A percentile compares a stretch with the other conserved stretches of the same genome.
phyloP scores from a whole-genome alignment of 371 early-diverging fungal species.

The Actinomortierella ambigua region DNA sequence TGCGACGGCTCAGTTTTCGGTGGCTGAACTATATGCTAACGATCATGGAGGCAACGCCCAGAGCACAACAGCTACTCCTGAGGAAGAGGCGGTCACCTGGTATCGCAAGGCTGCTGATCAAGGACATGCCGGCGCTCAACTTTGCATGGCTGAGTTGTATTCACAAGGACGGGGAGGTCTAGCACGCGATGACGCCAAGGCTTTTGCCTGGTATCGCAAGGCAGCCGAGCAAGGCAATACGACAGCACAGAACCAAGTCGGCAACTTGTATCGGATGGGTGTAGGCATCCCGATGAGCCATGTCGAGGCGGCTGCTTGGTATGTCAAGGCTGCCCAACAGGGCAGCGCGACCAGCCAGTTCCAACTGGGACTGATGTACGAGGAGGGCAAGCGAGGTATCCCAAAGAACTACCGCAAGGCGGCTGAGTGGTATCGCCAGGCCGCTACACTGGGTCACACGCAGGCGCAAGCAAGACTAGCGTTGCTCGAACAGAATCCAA shows the following conservation, averaged over 20 bases:
- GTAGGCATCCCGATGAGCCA: slow-evolving; percentile 71
- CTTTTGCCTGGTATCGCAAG: slow-evolving; percentile 71
- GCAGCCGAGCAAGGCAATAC: slow-evolving; percentile 70
- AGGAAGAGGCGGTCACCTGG: slow-evolving; percentile 78
- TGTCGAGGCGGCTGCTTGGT: slow-evolving; percentile 72
- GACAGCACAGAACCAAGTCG: slow-evolving; percentile 83
- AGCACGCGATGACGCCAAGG: slow-evolving; percentile 63
- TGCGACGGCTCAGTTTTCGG: slow-evolving; percentile 78
- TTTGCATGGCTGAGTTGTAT: slow-evolving; percentile 76
- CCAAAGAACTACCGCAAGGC: too few species aligned
- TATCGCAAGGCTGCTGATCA: slow-evolving; percentile 75
- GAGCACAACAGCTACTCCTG: slow-evolving; percentile 70
- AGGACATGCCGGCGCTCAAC: slow-evolving; percentile 73
- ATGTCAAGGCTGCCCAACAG: slow-evolving; percentile 67
- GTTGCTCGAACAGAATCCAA: too few species aligned
- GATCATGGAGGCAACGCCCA: slow-evolving; percentile 71
- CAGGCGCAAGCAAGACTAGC: too few species aligned
- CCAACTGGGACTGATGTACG: slow-evolving; percentile 57
- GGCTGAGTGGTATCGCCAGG: slow-evolving; percentile 65
- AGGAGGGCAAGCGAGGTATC: too few species aligned
- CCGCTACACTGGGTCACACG: slow-evolving; percentile 62
- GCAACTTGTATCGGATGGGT: slow-evolving; percentile 86
- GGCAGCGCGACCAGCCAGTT: slow-evolving; percentile 85
- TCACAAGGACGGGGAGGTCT: slow-evolving; percentile 80
- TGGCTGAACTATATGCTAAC: slow-evolving; percentile 81